phyloP scores from a whole-genome alignment of 106 monocot species.

The Cymbidium sinense region DNA sequence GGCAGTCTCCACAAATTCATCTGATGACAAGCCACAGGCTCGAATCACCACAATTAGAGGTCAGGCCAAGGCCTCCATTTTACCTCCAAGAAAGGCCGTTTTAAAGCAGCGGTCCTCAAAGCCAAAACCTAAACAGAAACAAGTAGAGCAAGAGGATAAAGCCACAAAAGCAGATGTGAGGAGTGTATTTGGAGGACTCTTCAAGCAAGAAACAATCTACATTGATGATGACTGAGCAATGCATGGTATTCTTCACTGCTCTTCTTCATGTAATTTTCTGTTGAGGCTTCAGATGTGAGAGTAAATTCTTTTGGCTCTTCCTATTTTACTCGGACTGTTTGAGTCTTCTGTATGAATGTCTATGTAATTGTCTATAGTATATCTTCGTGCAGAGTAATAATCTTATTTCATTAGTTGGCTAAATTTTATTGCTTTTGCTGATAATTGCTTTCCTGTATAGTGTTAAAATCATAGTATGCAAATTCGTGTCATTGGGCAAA shows the following conservation, averaged over 20 bases:
- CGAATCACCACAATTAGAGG: slow-evolving; percentile 65
- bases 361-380: too few relatives aligned
- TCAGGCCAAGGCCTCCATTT: slow-evolving; percentile 52
- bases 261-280: neutral
- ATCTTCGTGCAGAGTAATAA: too few relatives aligned
- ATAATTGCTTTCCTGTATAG: too few relatives aligned
- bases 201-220: slow-evolving; percentile 86
- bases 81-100: slow-evolving; percentile 50
- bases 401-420: too few relatives aligned
- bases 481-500: too few relatives aligned
- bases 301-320: neutral
- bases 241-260: neutral
- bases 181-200: slow-evolving; percentile 79
- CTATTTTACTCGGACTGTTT: neutral
- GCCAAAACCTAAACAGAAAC: slow-evolving; percentile 12
- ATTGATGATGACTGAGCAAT: slow-evolving; percentile 53
- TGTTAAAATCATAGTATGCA: too few relatives aligned
- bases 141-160: neutral
- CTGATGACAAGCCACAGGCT: slow-evolving; percentile 23
- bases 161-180: slow-evolving; percentile 5
- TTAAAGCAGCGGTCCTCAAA: slow-evolving; percentile 31
- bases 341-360: too few relatives aligned
- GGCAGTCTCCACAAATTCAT: slow-evolving; percentile 20
- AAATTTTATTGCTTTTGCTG: too few relatives aligned
- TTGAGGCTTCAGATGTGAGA: too few relatives aligned